These are phyloP conservation scores for Pilobolus umbonatus DNA, from an alignment of 192 early-diverging fungal species.

Conservation along the genomic window DNA sequence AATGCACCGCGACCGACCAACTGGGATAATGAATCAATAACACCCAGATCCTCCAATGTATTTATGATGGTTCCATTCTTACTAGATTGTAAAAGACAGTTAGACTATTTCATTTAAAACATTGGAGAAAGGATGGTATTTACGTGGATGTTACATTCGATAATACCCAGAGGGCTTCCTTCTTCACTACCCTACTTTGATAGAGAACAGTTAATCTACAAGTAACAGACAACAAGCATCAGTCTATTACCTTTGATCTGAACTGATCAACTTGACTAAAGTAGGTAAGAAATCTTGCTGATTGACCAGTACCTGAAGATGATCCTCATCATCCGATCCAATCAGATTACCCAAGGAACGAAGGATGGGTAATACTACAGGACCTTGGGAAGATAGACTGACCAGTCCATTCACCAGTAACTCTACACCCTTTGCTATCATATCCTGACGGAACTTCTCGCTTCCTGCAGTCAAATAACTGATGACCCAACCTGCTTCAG, in stretches of 20 bases:
- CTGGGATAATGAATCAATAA: constrained; percentile 47
- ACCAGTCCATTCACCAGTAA: constrained; percentile 21
- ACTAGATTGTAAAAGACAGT: no score
- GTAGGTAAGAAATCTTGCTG: constrained; percentile 45
- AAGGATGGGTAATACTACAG: constrained; percentile 51
- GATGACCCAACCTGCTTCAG: constrained; percentile 65
- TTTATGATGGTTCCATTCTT: no score
- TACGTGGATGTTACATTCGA: constrained; percentile 61
- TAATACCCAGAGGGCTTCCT: constrained; percentile 68
- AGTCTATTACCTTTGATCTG: constrained; percentile 52
- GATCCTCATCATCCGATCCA: constrained; percentile 57
- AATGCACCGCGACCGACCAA: constrained; percentile 58
- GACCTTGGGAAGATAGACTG: constrained; percentile 29
- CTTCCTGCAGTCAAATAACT: constrained; percentile 55
- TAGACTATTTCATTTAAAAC: no score
- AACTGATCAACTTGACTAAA: constrained; percentile 41
- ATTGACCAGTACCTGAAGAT: constrained; percentile 36
- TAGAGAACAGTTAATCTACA: no score
- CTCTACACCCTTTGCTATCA: constrained; percentile 33
- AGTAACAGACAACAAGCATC: no score
- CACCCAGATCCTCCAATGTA: constrained; percentile 47
- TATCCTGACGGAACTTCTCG: constrained; percentile 41
- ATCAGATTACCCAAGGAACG: constrained; percentile 67
- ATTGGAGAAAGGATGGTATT: no score
- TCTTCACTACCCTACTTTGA: constrained; percentile 52